phyloP scores from a whole-genome alignment of 306 rosid species.

The Rosa rugosa region DNA sequence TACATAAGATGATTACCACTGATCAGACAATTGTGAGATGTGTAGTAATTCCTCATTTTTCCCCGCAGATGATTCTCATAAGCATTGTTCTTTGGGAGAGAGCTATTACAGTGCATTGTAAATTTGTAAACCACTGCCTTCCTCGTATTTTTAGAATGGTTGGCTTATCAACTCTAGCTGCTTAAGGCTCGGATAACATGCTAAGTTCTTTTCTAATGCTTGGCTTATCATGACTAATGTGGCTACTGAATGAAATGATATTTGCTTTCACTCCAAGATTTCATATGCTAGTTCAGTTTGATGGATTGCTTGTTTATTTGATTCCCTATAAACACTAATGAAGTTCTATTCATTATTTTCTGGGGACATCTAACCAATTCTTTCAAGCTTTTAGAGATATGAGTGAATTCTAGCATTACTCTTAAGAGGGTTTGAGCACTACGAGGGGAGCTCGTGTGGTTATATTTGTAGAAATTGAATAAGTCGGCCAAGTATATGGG shows the following conservation, averaged over 20 bases:
- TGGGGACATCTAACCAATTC: neutral
- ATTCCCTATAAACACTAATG: neutral
- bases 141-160: slow-evolving; percentile 51
- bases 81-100: slow-evolving; percentile 21
- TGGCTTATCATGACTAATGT: neutral
- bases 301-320: neutral
- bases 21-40: slow-evolving; percentile 43
- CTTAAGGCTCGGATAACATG: neutral
- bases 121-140: slow-evolving; percentile 47
- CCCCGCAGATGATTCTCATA: slow-evolving; percentile 26
- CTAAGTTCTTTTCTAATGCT: neutral
- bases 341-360: neutral
- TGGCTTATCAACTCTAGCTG: slow-evolving; percentile 37
- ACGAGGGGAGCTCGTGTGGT: no score
- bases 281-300: neutral
- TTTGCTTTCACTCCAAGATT: neutral
- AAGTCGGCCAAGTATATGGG: no score
- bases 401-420: no score
- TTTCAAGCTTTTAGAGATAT: no score
- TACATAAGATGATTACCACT: slow-evolving; percentile 23
- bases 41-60: slow-evolving; percentile 46
- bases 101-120: slow-evolving; percentile 39
- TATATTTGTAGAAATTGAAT: no score
- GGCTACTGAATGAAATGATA: neutral
- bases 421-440: no score